phyloP scores from a whole-genome alignment of 2,329 filamentous ascomycete genomes.

The Ascochyta koolunga region DNA sequence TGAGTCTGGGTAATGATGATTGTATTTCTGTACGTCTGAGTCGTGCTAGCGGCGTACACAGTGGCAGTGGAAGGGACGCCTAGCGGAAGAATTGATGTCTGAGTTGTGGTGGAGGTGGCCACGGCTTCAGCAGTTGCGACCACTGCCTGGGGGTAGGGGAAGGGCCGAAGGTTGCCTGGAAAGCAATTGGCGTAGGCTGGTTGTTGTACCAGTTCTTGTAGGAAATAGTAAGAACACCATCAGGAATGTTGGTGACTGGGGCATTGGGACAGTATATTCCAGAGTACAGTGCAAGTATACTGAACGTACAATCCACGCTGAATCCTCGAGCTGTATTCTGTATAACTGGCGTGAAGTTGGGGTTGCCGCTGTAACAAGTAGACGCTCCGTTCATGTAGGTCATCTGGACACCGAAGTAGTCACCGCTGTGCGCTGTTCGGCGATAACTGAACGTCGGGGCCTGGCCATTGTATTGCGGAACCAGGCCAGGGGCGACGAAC shows the following conservation, averaged over 20 bases:
- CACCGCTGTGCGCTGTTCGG: background rate
- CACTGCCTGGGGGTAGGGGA: slow-evolving; percentile 3
- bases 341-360: slow-evolving; percentile 5
- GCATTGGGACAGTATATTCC: slow-evolving; percentile 4
- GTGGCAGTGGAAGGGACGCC: slow-evolving; percentile 3
- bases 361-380: slow-evolving; percentile 1
- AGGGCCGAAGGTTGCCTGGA: slow-evolving; percentile 1
- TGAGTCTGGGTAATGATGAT: background rate
- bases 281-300: background rate
- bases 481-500: slow-evolving; percentile 5
- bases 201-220: background rate
- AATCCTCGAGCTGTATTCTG: background rate
- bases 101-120: background rate
- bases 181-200: slow-evolving; percentile 8
- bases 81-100: background rate
- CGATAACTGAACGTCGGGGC: slow-evolving; percentile 10
- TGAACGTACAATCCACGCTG: background rate
- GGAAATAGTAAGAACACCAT: slow-evolving; percentile 7
- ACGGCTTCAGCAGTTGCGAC: background rate
- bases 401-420: slow-evolving; percentile 9
- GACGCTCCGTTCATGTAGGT: slow-evolving; percentile 4
- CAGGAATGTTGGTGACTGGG: slow-evolving; percentile 4
- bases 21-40: slow-evolving; percentile 4
- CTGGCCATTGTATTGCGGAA: background rate
- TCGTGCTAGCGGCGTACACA: background rate